These are phyloP conservation scores for Nowakowskiella sp. DNA, from an alignment of 192 early-diverging fungal genomes.

Conservation along the genomic window DNA sequence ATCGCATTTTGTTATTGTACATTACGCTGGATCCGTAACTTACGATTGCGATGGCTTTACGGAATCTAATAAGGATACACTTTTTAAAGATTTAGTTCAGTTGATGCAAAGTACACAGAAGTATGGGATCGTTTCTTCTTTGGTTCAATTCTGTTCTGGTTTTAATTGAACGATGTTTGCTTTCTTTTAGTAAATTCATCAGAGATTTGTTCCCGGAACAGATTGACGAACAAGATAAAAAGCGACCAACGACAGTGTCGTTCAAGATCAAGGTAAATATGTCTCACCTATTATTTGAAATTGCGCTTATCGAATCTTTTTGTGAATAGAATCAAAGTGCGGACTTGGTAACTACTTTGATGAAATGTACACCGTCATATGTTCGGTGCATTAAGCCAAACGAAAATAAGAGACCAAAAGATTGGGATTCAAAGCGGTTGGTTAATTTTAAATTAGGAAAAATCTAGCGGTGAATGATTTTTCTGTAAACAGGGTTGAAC, in stretches of 20 bases:
- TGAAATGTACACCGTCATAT: conserved; percentile 92
- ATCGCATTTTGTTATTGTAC: conserved; percentile 71
- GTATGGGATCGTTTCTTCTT: conserved; percentile 17
- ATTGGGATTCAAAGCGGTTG: conserved; percentile 75
- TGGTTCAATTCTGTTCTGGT: conserved; percentile 11
- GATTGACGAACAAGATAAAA: conserved; percentile 79
- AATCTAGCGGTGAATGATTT: background rate
- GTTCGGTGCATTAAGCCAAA: conserved; percentile 98
- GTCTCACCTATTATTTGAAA: conserved; percentile 11
- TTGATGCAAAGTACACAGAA: conserved; percentile 66
- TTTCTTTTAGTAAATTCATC: conserved; percentile 60
- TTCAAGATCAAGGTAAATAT: conserved; percentile 87
- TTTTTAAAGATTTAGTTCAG: conserved; percentile 86
- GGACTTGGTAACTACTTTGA: conserved; percentile 86
- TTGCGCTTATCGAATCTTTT: background rate
- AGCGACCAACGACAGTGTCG: conserved; percentile 94
- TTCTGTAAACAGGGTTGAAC: conserved; percentile 60
- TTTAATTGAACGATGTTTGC: background rate
- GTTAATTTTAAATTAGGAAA: background rate
- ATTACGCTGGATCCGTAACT: conserved; percentile 95
- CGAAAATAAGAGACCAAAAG: conserved; percentile 81
- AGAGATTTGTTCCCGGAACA: conserved; percentile 81
- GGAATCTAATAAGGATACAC: conserved; percentile 96
- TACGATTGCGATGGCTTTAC: conserved; percentile 90
- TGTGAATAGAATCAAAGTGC: conserved; percentile 41